Conservation (phyloP, 148 eudicot species). For the Beta vulgaris region DNA sequence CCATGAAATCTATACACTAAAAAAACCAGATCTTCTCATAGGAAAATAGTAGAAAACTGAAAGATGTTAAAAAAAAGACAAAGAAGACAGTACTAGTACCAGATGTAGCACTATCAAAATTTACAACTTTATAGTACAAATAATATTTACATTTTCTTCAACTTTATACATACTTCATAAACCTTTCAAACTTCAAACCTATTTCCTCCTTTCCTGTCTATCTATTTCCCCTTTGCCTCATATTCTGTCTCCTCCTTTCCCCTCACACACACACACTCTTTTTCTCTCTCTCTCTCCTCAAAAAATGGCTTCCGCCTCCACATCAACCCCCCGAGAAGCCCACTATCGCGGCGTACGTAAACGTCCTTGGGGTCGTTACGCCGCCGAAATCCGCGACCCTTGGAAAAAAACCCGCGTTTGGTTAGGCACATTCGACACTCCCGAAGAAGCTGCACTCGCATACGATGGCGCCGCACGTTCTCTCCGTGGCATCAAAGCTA, state of each 20-base stretch:
- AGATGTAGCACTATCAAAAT: no score
- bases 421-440: slow-evolving; percentile 46
- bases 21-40: no score
- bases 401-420: slow-evolving; percentile 48
- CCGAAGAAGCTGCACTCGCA: slow-evolving; percentile 47
- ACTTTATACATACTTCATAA: not conserved
- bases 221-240: not conserved
- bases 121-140: not conserved
- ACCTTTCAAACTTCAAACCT: not conserved
- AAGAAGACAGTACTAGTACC: no score
- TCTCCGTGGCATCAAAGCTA: slow-evolving; percentile 43
- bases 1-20: no score
- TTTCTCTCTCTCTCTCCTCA: slow-evolving; percentile 6
- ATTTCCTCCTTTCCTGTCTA: not conserved
- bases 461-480: slow-evolving; percentile 48
- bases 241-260: not conserved
- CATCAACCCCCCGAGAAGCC: slow-evolving; percentile 24
- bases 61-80: no score
- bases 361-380: slow-evolving; percentile 47
- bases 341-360: slow-evolving; percentile 46
- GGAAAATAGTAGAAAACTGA: no score
- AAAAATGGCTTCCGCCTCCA: slow-evolving; percentile 23
- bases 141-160: no score
- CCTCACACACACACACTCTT: not conserved
- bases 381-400: slow-evolving; percentile 47